Evolutionary conservation across 2,329 filamentous ascomycete species (phyloP).

Genomic region (Colletotrichum coccodes): DNA sequence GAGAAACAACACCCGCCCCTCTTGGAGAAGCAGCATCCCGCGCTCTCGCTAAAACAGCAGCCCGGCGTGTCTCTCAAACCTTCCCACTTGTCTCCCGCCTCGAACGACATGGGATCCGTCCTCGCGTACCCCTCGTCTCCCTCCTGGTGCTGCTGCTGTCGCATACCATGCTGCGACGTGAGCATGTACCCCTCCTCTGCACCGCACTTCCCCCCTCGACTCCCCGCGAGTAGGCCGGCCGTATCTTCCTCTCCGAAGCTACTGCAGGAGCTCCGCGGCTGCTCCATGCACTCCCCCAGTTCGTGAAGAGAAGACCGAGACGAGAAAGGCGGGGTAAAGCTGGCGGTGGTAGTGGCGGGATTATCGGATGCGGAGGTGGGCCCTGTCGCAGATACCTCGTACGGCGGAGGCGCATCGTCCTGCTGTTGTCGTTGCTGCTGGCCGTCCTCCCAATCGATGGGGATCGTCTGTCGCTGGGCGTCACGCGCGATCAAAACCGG

Average conservation of each 20-base stretch:
- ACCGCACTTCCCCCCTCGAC: neutral
- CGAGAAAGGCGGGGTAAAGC: neutral
- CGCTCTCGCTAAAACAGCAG: neutral
- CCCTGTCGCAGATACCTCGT: conserved; percentile 4
- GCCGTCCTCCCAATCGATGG: neutral
- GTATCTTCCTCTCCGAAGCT: neutral
- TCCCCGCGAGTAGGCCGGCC: neutral
- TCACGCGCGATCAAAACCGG: neutral
- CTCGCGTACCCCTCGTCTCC: neutral
- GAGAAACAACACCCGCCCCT: conserved; percentile 12
- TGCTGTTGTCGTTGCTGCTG: neutral
- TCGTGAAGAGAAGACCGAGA: neutral
- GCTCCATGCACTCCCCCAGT: neutral
- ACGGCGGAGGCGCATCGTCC: conserved; percentile 16
- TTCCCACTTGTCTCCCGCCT: neutral
- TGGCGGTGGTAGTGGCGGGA: neutral
- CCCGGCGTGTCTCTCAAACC: neutral
- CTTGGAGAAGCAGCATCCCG: conserved; percentile 5
- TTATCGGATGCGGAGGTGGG: neutral
- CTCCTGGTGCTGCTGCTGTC: neutral
- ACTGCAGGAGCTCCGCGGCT: neutral
- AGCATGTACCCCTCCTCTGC: neutral
- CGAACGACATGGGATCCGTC: neutral
- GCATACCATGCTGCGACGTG: neutral
- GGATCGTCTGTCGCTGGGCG: neutral